Percentiles rank a stretch among this genome's conserved stretches.
Evolutionary conservation across 495 filamentous ascomycete genomes (phyloP).

Genomic region (Lasiosphaeriaceae sp.): DNA sequence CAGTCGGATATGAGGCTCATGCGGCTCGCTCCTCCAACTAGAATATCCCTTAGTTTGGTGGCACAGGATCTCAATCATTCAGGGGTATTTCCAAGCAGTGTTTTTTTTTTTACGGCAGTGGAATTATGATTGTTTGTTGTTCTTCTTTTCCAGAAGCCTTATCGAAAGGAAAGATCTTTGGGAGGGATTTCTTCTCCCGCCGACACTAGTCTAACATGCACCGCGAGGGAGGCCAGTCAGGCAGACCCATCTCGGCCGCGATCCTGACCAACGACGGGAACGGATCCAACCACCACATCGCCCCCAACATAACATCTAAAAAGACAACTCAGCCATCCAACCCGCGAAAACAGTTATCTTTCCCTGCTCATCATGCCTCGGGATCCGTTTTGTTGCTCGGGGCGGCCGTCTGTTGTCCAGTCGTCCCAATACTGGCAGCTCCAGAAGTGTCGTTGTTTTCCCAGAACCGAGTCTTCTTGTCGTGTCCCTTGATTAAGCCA

Average conservation of each 20-base stretch:
- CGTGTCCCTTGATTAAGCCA: constrained; percentile 52
- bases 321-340: too few species aligned
- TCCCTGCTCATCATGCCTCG: background rate
- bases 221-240: too few species aligned
- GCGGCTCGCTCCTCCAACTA: background rate
- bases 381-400: background rate
- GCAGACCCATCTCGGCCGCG: too few species aligned
- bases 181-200: too few species aligned
- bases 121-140: background rate
- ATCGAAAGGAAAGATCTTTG: background rate
- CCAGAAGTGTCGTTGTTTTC: constrained; percentile 31
- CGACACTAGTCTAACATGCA: too few species aligned
- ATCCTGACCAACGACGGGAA: too few species aligned
- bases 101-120: background rate
- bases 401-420: constrained; percentile 2
- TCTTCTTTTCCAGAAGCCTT: background rate
- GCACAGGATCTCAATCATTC: background rate
- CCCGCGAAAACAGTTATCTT: too few species aligned
- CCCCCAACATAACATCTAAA: too few species aligned
- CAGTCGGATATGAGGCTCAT: background rate
- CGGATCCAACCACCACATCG: background rate
- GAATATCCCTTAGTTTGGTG: background rate
- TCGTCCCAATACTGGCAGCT: constrained; percentile 2
- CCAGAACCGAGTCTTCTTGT: constrained; percentile 54
- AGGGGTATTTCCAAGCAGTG: background rate